phyloP scores from a whole-genome alignment of 139 green algal species.

The Chlorella sorokiniana region DNA sequence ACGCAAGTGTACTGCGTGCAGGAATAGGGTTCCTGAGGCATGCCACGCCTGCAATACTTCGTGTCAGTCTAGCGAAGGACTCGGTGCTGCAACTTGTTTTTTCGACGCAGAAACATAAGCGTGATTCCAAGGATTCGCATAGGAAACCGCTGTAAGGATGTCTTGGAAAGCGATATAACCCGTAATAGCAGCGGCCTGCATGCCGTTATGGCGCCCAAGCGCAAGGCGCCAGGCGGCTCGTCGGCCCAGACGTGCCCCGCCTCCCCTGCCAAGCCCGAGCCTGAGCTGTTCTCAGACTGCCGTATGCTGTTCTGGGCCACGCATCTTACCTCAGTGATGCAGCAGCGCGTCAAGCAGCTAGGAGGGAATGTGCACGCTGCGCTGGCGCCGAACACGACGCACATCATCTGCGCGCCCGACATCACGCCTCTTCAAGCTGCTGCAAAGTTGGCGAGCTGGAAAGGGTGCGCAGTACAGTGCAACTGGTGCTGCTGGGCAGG shows the following conservation, averaged over 20 bases:
- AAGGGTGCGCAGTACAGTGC: not conserved
- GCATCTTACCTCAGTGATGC: not conserved
- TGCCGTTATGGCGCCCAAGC: constrained; percentile 7
- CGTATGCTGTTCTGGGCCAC: constrained; percentile 15
- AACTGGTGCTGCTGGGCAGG: too few species aligned
- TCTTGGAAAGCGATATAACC: not conserved
- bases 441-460: not conserved
- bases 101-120: too few species aligned
- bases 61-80: too few species aligned
- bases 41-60: too few species aligned
- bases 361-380: not conserved
- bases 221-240: constrained; percentile 6
- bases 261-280: not conserved
- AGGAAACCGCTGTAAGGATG: not conserved
- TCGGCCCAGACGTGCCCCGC: too few species aligned
- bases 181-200: not conserved
- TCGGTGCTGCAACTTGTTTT: too few species aligned
- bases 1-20: too few species aligned
- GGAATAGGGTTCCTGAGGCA: too few species aligned
- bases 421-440: not conserved
- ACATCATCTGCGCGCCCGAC: not conserved
- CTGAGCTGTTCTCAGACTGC: not conserved
- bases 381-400: not conserved
- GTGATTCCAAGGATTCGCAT: too few species aligned
- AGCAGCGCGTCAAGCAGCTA: not conserved